Evolutionary conservation across 306 rosid species (phyloP).

Genomic region (Styphnolobium japonicum): DNA sequence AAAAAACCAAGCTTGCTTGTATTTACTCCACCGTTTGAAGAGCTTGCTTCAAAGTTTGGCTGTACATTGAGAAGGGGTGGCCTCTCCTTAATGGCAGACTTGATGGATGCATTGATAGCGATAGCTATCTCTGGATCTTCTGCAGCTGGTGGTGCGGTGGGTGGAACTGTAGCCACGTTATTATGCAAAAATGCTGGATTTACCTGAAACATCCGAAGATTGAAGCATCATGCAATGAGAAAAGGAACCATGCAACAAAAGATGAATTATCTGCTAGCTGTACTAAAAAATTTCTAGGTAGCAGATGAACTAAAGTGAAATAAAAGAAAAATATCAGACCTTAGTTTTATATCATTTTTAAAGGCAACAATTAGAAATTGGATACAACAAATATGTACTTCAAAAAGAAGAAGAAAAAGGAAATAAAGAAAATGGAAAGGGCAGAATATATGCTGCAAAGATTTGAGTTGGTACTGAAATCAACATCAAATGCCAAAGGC

Average conservation of each 20-base stretch:
- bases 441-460: not conserved
- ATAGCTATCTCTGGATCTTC: conserved; percentile 72
- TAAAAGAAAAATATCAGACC: not conserved
- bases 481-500: not conserved
- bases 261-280: not conserved
- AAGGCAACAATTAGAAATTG: not conserved
- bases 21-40: conserved; percentile 42
- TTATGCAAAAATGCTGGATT: conserved; percentile 62
- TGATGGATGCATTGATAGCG: conserved; percentile 74
- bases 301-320: not conserved
- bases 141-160: conserved; percentile 72
- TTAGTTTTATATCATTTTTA: not conserved
- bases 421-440: conserved; percentile 9
- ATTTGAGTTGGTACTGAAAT: conserved; percentile 5
- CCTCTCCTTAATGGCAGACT: conserved; percentile 56
- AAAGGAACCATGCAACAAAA: not conserved
- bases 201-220: conserved; percentile 46
- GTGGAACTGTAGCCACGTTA: conserved; percentile 45
- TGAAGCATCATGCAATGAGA: conserved; percentile 10
- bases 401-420: not conserved
- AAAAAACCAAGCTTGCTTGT: conserved; percentile 37
- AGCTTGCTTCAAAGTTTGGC: conserved; percentile 52
- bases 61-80: conserved; percentile 44
- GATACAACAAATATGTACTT: not conserved
- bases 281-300: not conserved